Evolutionary conservation across 106 monocot genomes (phyloP).

Genomic region (Agapanthus africanus): DNA sequence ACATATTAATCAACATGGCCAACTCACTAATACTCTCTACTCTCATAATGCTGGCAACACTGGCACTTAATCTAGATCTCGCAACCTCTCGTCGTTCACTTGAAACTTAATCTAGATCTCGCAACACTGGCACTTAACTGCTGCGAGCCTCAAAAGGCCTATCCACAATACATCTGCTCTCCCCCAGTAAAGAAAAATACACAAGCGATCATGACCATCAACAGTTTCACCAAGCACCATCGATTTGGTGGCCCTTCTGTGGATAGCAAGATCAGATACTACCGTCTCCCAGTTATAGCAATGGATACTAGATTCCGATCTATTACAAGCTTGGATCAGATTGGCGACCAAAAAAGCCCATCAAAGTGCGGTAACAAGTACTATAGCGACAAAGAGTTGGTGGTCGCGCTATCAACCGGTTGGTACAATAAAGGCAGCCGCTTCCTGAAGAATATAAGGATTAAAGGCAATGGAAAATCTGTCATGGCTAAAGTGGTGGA

Average conservation of each 20-base stretch:
- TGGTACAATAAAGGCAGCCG: constrained; percentile 16
- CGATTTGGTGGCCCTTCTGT: constrained; percentile 5
- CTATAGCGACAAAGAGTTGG: constrained; percentile 18
- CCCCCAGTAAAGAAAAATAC: constrained; percentile 19
- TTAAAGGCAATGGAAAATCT: constrained; percentile 23
- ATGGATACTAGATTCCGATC: too few relatives aligned
- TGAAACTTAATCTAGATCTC: neutral
- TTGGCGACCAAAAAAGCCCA: neutral
- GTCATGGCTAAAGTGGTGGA: constrained; percentile 37
- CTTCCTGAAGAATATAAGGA: constrained; percentile 14
- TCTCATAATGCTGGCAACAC: neutral
- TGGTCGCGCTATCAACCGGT: neutral
- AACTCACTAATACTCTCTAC: too few relatives aligned
- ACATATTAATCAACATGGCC: too few relatives aligned
- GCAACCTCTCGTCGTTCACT: neutral
- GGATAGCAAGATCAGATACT: neutral
- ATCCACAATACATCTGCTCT: constrained; percentile 31
- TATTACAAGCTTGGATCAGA: too few relatives aligned
- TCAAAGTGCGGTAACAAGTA: constrained; percentile 25
- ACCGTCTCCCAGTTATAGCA: neutral
- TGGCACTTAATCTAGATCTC: neutral
- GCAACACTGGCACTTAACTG: neutral
- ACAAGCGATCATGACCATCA: constrained; percentile 13
- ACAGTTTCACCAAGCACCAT: constrained; percentile 20
- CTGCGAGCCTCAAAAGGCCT: constrained; percentile 11